Percentiles rank a stretch among this genome's conserved stretches.
These are phyloP conservation scores for Phytophthora boehmeriae DNA, from an alignment of 352 stramenopile species.

Conservation along the genomic window DNA sequence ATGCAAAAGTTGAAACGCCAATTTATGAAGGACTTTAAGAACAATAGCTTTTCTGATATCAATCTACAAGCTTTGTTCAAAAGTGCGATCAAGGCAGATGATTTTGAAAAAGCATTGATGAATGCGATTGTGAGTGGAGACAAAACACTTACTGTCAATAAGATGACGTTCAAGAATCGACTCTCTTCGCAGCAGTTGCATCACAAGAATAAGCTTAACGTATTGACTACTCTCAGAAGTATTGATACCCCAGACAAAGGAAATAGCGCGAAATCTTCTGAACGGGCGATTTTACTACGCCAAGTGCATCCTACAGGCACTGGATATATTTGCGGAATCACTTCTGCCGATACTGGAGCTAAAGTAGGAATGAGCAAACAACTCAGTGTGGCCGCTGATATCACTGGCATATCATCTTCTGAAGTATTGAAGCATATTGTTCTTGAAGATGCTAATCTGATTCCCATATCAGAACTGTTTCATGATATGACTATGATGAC, in stretches of 20 bases:
- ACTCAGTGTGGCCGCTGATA: constrained; percentile 18
- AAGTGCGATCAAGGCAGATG: constrained; percentile 18
- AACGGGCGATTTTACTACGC: constrained; percentile 9
- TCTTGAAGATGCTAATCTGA: constrained; percentile 1
- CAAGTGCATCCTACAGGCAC: constrained; percentile 18
- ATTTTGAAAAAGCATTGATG: constrained; percentile 18
- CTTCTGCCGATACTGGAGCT: constrained; percentile 17
- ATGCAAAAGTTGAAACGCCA: constrained; percentile 13
- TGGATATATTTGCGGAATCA: constrained; percentile 20
- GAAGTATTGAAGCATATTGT: constrained; percentile 18
- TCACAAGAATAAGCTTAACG: constrained; percentile 23
- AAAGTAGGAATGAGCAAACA: constrained; percentile 23
- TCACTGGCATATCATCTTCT: constrained; percentile 4
- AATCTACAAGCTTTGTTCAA: constrained; percentile 18
- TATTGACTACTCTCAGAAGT: constrained; percentile 10
- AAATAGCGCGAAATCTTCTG: constrained; percentile 18
- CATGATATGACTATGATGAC: constrained; percentile 11
- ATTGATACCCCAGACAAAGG: constrained; percentile 15
- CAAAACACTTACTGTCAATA: constrained; percentile 17
- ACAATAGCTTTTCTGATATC: constrained; percentile 17
- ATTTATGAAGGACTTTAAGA: constrained; percentile 28
- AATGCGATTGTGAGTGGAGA: constrained; percentile 20
- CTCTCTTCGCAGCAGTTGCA: constrained; percentile 18
- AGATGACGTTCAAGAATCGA: constrained; percentile 19
- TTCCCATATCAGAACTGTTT: neutral